Conservation (phyloP, 179 eudicot species). For the Spergularia azorica region DNA sequence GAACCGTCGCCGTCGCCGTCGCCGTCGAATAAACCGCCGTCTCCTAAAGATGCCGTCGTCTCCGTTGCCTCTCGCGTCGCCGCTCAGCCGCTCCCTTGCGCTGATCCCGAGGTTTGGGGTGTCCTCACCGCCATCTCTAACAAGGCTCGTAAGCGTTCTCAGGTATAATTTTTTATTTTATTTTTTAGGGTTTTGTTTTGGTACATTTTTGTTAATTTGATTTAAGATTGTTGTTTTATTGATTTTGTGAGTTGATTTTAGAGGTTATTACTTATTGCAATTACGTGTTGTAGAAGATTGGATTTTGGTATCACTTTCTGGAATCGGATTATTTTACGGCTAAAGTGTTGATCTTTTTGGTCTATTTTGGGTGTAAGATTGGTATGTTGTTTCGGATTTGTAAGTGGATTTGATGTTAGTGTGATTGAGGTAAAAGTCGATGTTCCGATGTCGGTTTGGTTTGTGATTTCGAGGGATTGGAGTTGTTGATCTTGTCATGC, state of each 20-base stretch:
- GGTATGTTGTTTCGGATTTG: background rate
- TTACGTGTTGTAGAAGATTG: background rate
- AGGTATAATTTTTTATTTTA: background rate
- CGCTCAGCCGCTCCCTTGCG: conserved; percentile 61
- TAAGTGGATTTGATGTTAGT: background rate
- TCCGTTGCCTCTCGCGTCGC: conserved; percentile 61
- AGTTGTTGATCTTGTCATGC: background rate
- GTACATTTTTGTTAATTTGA: background rate
- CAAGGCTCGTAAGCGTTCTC: conserved; percentile 26
- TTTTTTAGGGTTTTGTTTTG: background rate
- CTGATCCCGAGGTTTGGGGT: conserved; percentile 89
- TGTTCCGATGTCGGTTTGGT: background rate
- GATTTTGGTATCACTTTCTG: background rate
- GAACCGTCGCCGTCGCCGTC: conserved; percentile 26
- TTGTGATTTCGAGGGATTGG: background rate
- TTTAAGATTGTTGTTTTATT: background rate
- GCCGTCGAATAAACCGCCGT: conserved; percentile 25
- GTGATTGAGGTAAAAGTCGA: background rate
- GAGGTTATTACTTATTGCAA: background rate
- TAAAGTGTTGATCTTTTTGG: background rate
- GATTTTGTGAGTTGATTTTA: background rate
- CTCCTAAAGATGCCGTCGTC: conserved; percentile 49
- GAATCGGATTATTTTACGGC: background rate
- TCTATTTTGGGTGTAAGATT: background rate
- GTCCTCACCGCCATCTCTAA: conserved; percentile 88